Evolutionary conservation across 805 yeast species (phyloP), one percentile per base, ranked within the genome.

Genomic region (Pichia scutulata): DNA sequence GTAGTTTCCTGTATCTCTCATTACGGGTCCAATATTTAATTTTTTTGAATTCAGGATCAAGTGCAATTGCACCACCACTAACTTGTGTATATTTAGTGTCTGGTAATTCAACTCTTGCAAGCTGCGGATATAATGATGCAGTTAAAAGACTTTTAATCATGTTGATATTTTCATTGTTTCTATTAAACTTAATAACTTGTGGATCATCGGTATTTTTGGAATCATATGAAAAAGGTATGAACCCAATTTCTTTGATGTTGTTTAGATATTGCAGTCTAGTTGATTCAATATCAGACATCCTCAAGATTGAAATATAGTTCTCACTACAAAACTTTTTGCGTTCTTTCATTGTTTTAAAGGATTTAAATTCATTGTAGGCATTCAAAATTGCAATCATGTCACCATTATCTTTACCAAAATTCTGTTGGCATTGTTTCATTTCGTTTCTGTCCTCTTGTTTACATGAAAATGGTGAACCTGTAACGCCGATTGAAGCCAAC

Each of bases 81-180:
- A 88, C 80, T 37, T 81, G 76, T 42, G 80, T 68, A 63, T 70
- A 92, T 60, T 86, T 87, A 3, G 90, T 80, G 53, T 88, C 89
- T 0, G 98, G 97, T 21, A 80, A 70, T 59, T 85, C 89, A 4
- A 89, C 86, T 54, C 88, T 74, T 0, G 93, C 90, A 33, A 89
- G 71, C 49, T 86, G 84, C 0, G 98, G 98, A 59, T 84, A 86
- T 57, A 83, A 78, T 0, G 96, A 76, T 3, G 95, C 95, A 0
- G 95, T 81, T 19, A 89, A 67, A 2, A 92, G 73, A 0, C 95
- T 78, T 22, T 81, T 73, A 1, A 89, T 56, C 0, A 90, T 70
- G 3, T 76, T 66, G 33, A 66, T 63, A 57, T 82, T 81, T 0
- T 60, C 60, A 6, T 66, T 65, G 55, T 85, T 84, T 52, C 78